Conservation (phyloP, 2,329 filamentous ascomycete species). For the Calonectria henricotiae region DNA sequence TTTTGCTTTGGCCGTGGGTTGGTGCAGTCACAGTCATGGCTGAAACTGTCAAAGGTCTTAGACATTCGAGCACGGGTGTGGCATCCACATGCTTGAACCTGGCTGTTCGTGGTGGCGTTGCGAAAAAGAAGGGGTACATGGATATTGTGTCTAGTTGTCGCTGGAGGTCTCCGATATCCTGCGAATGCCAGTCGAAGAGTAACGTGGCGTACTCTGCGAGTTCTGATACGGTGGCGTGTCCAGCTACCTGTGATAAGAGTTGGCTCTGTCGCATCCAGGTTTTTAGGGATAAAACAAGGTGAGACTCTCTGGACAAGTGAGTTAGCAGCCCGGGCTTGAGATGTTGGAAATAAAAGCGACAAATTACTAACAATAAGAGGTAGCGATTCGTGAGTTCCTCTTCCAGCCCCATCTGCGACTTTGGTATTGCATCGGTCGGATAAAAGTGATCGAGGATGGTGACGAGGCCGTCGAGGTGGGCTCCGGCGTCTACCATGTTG, state of each 20-base stretch:
- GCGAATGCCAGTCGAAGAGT: slow-evolving; percentile 4
- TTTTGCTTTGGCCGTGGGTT: background rate
- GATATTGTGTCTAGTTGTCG: slow-evolving; percentile 1
- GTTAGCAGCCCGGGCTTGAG: background rate
- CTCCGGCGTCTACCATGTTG: background rate
- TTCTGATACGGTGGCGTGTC: background rate
- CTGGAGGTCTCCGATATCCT: slow-evolving; percentile 2
- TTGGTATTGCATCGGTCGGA: background rate
- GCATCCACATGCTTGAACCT: background rate
- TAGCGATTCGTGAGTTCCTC: slow-evolving; percentile 12
- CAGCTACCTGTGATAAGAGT: background rate
- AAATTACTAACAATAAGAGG: background rate
- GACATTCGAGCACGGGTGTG: background rate
- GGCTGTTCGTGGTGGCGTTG: background rate
- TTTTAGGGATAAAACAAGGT: slow-evolving; percentile 4
- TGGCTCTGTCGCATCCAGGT: background rate
- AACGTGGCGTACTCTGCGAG: background rate
- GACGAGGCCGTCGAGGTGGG: slow-evolving; percentile 12
- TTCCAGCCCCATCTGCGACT: background rate
- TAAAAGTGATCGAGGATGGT: slow-evolving; percentile 15
- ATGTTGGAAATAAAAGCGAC: background rate
- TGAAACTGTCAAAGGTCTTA: background rate
- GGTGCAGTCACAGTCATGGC: background rate
- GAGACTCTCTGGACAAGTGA: background rate
- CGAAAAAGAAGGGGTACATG: slow-evolving; percentile 3